These are phyloP conservation scores for Coriolopsis trogii DNA, from an alignment of 1,284 basidiomycete genomes.

Conservation along the genomic window DNA sequence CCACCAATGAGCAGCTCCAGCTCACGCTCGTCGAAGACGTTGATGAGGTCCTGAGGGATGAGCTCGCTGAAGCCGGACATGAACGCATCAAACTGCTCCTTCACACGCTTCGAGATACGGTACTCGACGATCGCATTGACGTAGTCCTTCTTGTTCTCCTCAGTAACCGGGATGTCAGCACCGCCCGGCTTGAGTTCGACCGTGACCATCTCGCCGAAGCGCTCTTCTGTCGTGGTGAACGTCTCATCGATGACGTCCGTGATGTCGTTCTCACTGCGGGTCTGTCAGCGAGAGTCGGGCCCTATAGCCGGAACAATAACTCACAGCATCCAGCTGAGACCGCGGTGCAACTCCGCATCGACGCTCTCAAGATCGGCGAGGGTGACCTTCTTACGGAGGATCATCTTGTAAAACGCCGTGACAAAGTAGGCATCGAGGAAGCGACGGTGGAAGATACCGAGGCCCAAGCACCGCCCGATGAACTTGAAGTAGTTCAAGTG, in stretches of 20 bases:
- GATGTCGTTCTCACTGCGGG: constrained; percentile 87
- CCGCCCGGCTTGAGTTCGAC: constrained; percentile 92
- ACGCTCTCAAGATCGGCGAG: constrained; percentile 90
- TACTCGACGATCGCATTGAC: constrained; percentile 95
- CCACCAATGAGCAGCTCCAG: constrained; percentile 96
- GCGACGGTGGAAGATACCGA: constrained; percentile 97
- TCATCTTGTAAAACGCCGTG: constrained; percentile 99
- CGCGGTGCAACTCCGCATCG: constrained; percentile 89
- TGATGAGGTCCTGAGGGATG: constrained; percentile 93
- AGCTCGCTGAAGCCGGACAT: constrained; percentile 95
- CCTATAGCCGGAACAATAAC: constrained; percentile 32
- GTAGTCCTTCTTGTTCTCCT: constrained; percentile 99
- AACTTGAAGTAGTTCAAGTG: constrained; percentile 99
- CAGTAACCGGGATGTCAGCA: constrained; percentile 84
- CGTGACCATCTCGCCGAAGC: constrained; percentile 95
- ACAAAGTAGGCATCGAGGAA: constrained; percentile 99
- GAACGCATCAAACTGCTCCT: constrained; percentile 96
- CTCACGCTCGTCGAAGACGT: constrained; percentile 98
- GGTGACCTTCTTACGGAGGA: constrained; percentile 85
- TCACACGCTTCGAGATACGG: constrained; percentile 91
- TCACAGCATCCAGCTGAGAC: constrained; percentile 96
- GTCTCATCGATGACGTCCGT: constrained; percentile 94
- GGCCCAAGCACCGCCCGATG: constrained; percentile 91
- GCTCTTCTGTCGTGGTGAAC: constrained; percentile 94
- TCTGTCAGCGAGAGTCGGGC: constrained; percentile 1